These are phyloP conservation scores for Chaetomium fimeti DNA, from an alignment of 495 filamentous ascomycete species.

Conservation along the genomic window DNA sequence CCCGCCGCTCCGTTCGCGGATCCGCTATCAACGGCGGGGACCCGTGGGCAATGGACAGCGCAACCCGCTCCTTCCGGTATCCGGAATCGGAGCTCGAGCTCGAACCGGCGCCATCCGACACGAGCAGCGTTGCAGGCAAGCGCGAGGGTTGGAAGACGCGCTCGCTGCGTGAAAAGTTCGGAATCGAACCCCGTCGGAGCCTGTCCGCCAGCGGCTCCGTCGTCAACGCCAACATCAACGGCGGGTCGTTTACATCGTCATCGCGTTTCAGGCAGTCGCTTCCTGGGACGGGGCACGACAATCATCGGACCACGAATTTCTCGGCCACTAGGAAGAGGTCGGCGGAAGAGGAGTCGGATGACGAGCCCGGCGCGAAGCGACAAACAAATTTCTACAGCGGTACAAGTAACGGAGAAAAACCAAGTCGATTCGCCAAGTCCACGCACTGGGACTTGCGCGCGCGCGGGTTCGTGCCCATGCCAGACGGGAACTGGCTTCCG, in stretches of 20 bases:
- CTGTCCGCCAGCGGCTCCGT: constrained; percentile 25
- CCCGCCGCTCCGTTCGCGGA: constrained; percentile 32
- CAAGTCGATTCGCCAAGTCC: constrained; percentile 24
- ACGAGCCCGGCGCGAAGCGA: constrained; percentile 25
- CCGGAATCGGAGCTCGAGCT: constrained; percentile 32
- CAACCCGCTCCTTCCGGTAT: constrained; percentile 19
- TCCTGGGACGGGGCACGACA: background rate
- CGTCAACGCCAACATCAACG: constrained; percentile 19
- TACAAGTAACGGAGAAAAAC: background rate
- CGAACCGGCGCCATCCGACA: constrained; percentile 18
- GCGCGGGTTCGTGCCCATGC: constrained; percentile 44
- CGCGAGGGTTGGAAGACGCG: constrained; percentile 35
- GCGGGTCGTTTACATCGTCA: background rate
- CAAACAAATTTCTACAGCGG: constrained; percentile 3
- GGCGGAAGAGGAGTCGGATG: constrained; percentile 25
- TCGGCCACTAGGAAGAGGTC: constrained; percentile 24
- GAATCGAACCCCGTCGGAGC: constrained; percentile 31
- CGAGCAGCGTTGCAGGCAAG: constrained; percentile 25
- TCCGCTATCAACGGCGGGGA: constrained; percentile 17
- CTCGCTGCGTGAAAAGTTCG: constrained; percentile 35
- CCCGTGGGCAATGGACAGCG: constrained; percentile 3
- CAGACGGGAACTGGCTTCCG: constrained; percentile 45
- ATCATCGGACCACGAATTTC: constrained; percentile 29
- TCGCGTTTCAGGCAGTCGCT: constrained; percentile 30
- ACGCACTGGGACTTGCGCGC: constrained; percentile 45